Evolutionary conservation across 2,329 filamentous ascomycete genomes (phyloP).

Genomic region (Fusarium redolens): DNA sequence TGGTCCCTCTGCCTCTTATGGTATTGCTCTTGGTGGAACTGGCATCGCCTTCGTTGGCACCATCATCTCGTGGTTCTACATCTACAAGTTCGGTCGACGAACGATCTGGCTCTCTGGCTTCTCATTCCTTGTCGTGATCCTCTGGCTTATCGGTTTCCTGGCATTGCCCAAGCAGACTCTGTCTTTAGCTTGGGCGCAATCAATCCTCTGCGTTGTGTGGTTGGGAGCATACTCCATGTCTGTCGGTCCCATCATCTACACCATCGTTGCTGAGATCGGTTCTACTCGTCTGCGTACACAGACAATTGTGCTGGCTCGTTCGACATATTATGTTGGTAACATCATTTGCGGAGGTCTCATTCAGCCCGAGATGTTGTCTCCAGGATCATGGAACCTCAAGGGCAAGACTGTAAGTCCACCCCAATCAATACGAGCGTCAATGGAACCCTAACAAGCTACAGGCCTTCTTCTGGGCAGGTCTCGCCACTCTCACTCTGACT

Average conservation of each 20-base stretch:
- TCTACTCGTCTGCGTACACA: constrained; percentile 57
- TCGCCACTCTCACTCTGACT: constrained; percentile 51
- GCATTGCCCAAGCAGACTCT: constrained; percentile 51
- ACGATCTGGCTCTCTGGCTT: constrained; percentile 57
- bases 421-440: background rate
- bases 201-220: constrained; percentile 57
- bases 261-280: constrained; percentile 56
- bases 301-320: constrained; percentile 55
- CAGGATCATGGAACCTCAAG: constrained; percentile 54
- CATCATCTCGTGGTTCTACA: constrained; percentile 57
- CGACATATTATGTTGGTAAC: constrained; percentile 55
- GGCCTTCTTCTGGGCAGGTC: constrained; percentile 57
- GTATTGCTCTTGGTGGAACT: constrained; percentile 56
- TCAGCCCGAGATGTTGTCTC: constrained; percentile 53
- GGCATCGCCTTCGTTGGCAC: constrained; percentile 57
- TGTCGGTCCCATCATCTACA: constrained; percentile 58
- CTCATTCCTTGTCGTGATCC: constrained; percentile 49
- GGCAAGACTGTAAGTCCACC: constrained; percentile 51
- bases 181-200: constrained; percentile 54
- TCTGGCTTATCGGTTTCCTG: constrained; percentile 58
- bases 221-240: constrained; percentile 57
- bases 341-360: constrained; percentile 55
- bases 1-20: constrained; percentile 51
- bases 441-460: constrained; percentile 27
- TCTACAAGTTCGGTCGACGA: constrained; percentile 56